These are phyloP conservation scores for Syzygium malaccense DNA, from an alignment of 441 rosid species.

Conservation along the genomic window DNA sequence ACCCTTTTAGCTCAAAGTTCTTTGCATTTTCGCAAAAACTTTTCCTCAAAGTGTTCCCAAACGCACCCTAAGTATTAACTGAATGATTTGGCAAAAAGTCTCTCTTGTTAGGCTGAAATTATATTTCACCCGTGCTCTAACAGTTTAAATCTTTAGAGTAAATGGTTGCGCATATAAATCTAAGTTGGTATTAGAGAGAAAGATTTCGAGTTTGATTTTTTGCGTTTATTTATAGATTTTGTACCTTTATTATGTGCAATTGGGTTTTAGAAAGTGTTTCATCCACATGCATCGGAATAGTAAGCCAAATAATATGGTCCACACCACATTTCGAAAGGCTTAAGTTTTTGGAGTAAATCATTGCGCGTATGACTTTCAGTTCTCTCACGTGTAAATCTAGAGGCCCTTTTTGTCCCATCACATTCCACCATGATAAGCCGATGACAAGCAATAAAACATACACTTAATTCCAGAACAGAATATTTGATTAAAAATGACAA, in stretches of 20 bases:
- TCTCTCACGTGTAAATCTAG: not conserved
- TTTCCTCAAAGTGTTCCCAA: no score
- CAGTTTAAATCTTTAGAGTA: fast-evolving
- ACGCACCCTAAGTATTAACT: no score
- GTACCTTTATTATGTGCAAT: not conserved
- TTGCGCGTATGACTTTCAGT: no score
- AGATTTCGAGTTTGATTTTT: not conserved
- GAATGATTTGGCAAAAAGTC: not conserved
- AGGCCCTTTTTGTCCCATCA: not conserved
- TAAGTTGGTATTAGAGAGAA: not conserved
- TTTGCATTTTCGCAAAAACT: no score
- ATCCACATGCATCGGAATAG: not conserved
- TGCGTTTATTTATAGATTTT: not conserved
- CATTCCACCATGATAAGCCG: not conserved
- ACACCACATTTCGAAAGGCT: not conserved
- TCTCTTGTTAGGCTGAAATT: not conserved
- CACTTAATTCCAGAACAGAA: not conserved
- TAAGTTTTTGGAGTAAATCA: no score
- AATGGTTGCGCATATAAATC: not conserved
- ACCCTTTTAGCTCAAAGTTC: no score
- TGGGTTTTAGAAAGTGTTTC: not conserved
- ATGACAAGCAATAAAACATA: not conserved
- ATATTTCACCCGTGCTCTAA: not conserved
- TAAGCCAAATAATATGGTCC: not conserved
- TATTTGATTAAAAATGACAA: not conserved